Evolutionary conservation across 768 basidiomycete species (phyloP).

Genomic region (Suillus plorans): DNA sequence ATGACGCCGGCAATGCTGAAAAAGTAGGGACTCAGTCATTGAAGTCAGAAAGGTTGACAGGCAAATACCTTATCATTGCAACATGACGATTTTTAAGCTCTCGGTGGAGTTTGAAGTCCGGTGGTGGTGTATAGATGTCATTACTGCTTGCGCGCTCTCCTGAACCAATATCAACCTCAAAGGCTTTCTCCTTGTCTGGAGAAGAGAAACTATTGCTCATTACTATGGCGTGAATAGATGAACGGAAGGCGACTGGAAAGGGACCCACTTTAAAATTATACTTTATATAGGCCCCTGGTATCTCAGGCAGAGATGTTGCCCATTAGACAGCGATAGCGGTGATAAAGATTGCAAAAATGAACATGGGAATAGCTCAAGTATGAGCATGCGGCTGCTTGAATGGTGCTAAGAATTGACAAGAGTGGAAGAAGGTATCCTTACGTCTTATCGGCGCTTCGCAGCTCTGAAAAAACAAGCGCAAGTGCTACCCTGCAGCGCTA

Average conservation of each 20-base stretch:
- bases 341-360: background rate
- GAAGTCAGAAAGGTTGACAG: background rate
- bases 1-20: conserved; percentile 38
- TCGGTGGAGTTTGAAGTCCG: conserved; percentile 17
- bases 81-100: conserved; percentile 35
- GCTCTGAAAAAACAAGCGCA: background rate
- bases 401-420: background rate
- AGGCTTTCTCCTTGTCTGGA: background rate
- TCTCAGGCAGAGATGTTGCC: background rate
- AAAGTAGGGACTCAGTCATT: background rate
- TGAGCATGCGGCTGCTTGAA: background rate
- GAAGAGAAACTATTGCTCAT: background rate
- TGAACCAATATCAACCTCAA: background rate
- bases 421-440: background rate
- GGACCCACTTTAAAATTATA: conserved; percentile 16
- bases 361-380: conserved; percentile 1
- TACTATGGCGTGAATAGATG: background rate
- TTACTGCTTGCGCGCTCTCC: background rate
- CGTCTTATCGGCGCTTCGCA: background rate
- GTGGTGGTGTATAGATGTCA: background rate
- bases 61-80: conserved; percentile 34
- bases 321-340: background rate
- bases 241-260: no score
- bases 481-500: background rate
- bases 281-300: conserved; percentile 34